Conservation (phyloP, 1,284 basidiomycete genomes). For the Leccinum pachyderme region DNA sequence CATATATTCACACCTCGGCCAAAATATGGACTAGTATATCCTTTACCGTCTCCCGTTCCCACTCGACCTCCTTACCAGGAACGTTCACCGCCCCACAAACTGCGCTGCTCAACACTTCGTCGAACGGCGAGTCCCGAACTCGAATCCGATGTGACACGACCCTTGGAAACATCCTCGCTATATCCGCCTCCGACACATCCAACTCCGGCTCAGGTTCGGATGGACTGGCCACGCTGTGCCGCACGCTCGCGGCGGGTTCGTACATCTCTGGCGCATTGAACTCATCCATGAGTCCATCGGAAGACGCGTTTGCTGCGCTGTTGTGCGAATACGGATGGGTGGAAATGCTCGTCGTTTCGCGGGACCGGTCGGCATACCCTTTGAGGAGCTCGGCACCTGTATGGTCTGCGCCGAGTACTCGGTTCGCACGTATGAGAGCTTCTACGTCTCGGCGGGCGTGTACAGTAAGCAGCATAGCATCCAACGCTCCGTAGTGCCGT, state of each 20-base stretch:
- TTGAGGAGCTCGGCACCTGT: constrained; percentile 49
- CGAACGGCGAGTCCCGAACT: constrained; percentile 61
- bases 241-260: constrained; percentile 6
- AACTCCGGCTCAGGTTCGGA: constrained; percentile 34
- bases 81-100: constrained; percentile 48
- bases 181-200: constrained; percentile 68
- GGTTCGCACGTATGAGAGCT: constrained; percentile 58
- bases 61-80: constrained; percentile 23
- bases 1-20: constrained; percentile 44
- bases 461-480: constrained; percentile 63
- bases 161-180: constrained; percentile 66
- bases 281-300: constrained; percentile 25
- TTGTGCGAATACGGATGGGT: constrained; percentile 18
- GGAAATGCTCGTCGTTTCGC: constrained; percentile 24
- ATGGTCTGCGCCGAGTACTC: constrained; percentile 58
- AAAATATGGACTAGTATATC: constrained; percentile 58
- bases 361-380: constrained; percentile 23
- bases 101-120: constrained; percentile 63
- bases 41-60: constrained; percentile 49
- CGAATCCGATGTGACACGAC: constrained; percentile 69
- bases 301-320: constrained; percentile 20
- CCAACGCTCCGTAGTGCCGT: constrained; percentile 67
- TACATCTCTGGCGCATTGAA: constrained; percentile 13
- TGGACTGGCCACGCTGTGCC: constrained; percentile 5
- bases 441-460: constrained; percentile 59